phyloP scores from a whole-genome alignment of 345 rosid species.

The Sonneratia alba region DNA sequence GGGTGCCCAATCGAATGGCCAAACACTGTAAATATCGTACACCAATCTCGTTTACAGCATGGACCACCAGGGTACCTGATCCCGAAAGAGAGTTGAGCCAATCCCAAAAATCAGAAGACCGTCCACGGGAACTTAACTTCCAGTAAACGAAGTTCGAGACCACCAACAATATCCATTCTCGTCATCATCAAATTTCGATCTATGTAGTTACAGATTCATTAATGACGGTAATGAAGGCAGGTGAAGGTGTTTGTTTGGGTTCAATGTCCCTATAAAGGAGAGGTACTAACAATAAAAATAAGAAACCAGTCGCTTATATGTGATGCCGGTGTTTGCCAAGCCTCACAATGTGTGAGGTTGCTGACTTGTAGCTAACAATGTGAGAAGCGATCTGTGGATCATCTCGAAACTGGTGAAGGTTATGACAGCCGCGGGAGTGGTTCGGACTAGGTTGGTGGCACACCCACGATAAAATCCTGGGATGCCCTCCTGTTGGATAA shows the following conservation, averaged over 20 bases:
- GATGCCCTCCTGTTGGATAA: constrained; percentile 55
- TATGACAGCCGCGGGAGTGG: constrained; percentile 83
- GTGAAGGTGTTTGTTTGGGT: neutral
- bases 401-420: constrained; percentile 93
- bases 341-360: constrained; percentile 35
- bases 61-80: no score
- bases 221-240: neutral
- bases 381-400: constrained; percentile 70
- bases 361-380: constrained; percentile 40
- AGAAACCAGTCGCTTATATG: neutral
- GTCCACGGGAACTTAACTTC: neutral
- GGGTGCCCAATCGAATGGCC: no score
- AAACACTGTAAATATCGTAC: no score
- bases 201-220: neutral
- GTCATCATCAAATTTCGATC: neutral
- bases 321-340: neutral
- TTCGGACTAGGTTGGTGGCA: constrained; percentile 71
- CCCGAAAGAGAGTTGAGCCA: neutral
- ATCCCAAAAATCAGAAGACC: neutral
- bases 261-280: neutral
- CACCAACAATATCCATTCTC: neutral
- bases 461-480: constrained; percentile 82
- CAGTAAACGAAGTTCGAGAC: neutral
- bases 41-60: no score
- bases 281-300: neutral